Base-by-base conservation (phyloP, 2,329 filamentous ascomycete genomes). In the Neonectria hederae region DNA sequence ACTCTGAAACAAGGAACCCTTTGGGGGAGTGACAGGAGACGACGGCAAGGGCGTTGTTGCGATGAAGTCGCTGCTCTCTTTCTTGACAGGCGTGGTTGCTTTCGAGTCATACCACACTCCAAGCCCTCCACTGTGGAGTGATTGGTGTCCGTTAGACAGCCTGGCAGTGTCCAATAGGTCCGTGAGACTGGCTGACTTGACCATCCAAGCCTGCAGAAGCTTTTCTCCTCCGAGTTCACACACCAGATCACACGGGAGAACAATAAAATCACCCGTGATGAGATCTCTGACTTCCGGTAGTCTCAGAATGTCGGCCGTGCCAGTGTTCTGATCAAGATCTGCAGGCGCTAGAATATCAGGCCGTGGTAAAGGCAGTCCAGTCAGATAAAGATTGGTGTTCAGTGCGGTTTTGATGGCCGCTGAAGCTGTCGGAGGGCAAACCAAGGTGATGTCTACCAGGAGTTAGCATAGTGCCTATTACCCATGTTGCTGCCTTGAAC, bases 21-120 rank as follows among this genome's bases (percentile, higher is more conserved):
- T 85, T 1, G 78, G 76, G 17, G 75, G 65, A 3, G 71, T 69
- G 5, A 72, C 60, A 0, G 88, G 84, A 10, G 89, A 83, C 5
- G 83, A 75, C 4, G 89, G 82, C 6, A 96, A 81, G 4, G 92
- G 89, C 0, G 91, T 86, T 1, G 92, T 93, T 9, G 91, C 92
- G 72, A 97, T 87, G 76, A 97, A 97, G 75, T 98, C 95, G 2
- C 93, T 96, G 77, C 97, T 94, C 77, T 97, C 93, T 49, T 91
- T 91, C 80, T 97, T 98, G 66, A 95, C 86, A 38, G 89, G 88
- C 6, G 88, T 89, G 66, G 91, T 90, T 2, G 82, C 79, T 76
- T 93, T 93, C 2, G 94, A 97, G 74, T 95, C 89, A 78, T 97
- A 98, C 89, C 92, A 98, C 1, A 99, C 92, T 6, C 92, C 91